Evolutionary conservation across 1,284 basidiomycete species (phyloP).

Genomic region (Microbotryomycetes sp.): DNA sequence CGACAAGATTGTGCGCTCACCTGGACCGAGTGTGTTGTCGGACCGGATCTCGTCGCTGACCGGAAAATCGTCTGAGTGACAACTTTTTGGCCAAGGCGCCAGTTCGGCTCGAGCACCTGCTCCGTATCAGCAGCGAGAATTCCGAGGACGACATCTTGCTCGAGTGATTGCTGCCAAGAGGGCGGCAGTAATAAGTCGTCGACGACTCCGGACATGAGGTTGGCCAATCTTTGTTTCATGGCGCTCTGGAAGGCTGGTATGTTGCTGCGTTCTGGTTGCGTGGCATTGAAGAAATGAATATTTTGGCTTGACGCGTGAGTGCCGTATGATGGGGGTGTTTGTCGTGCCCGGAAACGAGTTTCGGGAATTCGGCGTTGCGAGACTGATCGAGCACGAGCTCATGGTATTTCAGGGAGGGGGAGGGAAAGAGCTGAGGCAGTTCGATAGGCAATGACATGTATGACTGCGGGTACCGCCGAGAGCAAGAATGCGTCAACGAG

Average conservation of each 20-base stretch:
- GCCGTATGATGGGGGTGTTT: neutral
- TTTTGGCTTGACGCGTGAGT: neutral
- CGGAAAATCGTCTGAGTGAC: neutral
- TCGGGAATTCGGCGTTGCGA: neutral
- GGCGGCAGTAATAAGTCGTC: neutral
- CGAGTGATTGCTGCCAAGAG: neutral
- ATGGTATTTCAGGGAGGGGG: neutral
- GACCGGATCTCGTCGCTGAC: neutral
- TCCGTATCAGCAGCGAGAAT: neutral
- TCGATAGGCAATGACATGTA: too few relatives aligned
- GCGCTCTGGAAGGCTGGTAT: neutral
- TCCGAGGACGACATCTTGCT: neutral
- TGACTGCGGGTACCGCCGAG: too few relatives aligned
- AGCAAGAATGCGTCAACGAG: too few relatives aligned
- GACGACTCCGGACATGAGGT: neutral
- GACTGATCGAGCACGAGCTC: neutral
- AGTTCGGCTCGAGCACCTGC: neutral
- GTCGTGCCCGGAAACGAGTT: neutral
- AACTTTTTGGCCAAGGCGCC: neutral
- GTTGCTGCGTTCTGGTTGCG: neutral
- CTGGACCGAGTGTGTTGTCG: neutral
- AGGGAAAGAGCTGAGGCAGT: neutral
- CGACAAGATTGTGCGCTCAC: neutral
- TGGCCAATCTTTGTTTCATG: neutral
- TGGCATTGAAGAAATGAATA: neutral